phyloP scores from a whole-genome alignment of 495 filamentous ascomycete genomes.

The Penicillium parvum region DNA sequence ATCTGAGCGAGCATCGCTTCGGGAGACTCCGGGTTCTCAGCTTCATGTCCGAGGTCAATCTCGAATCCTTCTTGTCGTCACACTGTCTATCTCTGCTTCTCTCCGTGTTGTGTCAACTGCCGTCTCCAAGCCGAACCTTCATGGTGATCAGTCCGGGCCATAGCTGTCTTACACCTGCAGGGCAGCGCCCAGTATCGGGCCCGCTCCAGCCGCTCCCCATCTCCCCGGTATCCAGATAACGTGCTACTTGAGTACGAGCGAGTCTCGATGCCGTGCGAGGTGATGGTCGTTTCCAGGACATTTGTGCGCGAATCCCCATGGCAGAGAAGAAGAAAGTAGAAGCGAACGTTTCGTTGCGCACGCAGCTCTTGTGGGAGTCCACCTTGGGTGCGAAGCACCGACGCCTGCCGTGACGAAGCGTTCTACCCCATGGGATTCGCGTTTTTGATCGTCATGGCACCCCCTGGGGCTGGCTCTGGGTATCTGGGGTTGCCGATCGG shows the following conservation, averaged over 20 bases:
- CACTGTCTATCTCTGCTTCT: constrained; percentile 7
- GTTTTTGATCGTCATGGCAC: not conserved
- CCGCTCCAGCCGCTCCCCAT: constrained; percentile 8
- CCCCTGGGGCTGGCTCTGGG: not conserved
- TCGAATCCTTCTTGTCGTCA: constrained; percentile 6
- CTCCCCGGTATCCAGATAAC: constrained; percentile 7
- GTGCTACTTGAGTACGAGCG: constrained; percentile 16
- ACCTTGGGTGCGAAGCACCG: too few species aligned
- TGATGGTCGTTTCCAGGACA: constrained; percentile 10
- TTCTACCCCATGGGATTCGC: constrained; percentile 2
- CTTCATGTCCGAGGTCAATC: not conserved
- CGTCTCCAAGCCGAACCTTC: constrained; percentile 9
- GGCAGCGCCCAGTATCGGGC: constrained; percentile 5
- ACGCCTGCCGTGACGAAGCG: constrained; percentile 10
- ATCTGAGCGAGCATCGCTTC: too few species aligned
- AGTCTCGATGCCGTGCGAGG: not conserved
- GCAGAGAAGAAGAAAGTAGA: constrained; percentile 8
- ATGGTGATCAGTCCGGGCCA: constrained; percentile 5
- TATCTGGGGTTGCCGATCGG: not conserved
- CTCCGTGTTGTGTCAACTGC: constrained; percentile 13
- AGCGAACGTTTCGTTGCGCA: too few species aligned
- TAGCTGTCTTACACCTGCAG: too few species aligned
- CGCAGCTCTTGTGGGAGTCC: too few species aligned
- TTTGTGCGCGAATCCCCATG: constrained; percentile 9
- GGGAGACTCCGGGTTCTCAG: not conserved